Conservation (phyloP, 176 grass and related monocot species). For the Triticum aestivum region IWGSC_CS_RefSeq_v2.1 NC_057800.1:43246849-43247348, state of each 20-base stretch:
- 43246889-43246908: too few species aligned
- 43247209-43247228: background rate
- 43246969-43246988: too few species aligned
- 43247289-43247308: too few species aligned
- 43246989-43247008: background rate
- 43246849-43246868: too few species aligned
- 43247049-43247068: background rate
- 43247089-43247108: background rate
- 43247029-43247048: background rate
- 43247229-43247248: constrained; percentile 4
- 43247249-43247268: background rate
- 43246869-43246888: too few species aligned
- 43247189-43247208: background rate
- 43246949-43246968: too few species aligned
- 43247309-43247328: too few species aligned
- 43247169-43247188: background rate
- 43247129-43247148: background rate
- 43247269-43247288: background rate
- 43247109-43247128: background rate
- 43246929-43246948: too few species aligned
- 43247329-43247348: too few species aligned
- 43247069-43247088: background rate
- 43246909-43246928: too few species aligned
- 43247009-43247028: background rate
- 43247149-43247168: background rate